A percentile compares a stretch with the other conserved stretches of the same genome.
These are phyloP conservation scores for Pythium pyrilobum DNA, from an alignment of 352 stramenopile species.

Conservation along the genomic window DNA sequence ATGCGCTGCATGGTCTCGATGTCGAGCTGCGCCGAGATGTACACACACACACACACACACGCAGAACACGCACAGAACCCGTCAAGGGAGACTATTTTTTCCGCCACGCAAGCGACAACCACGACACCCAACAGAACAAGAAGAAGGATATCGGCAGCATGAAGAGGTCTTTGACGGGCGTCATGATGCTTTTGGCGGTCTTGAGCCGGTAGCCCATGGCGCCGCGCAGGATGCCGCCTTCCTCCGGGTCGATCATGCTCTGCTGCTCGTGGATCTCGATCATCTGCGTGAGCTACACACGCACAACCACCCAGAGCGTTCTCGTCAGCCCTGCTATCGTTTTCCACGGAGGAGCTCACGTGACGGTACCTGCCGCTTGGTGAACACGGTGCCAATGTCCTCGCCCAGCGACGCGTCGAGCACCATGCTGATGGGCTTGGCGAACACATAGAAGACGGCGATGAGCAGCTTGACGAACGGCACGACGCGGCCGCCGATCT, in stretches of 20 bases:
- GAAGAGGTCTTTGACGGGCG: constrained; percentile 90
- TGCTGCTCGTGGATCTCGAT: constrained; percentile 96
- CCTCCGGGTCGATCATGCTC: constrained; percentile 91
- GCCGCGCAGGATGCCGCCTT: constrained; percentile 91
- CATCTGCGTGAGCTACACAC: constrained; percentile 89
- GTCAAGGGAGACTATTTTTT: constrained; percentile 49
- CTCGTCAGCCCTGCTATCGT: no score
- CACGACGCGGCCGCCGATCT: constrained; percentile 69
- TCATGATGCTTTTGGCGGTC: constrained; percentile 93
- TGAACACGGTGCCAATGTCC: constrained; percentile 96
- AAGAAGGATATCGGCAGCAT: constrained; percentile 75
- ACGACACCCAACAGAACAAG: neutral
- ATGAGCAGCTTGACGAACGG: constrained; percentile 94
- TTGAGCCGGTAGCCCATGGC: constrained; percentile 94
- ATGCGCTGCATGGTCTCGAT: constrained; percentile 90
- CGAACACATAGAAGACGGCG: constrained; percentile 90
- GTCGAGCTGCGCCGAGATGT: constrained; percentile 41
- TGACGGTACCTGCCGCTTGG: constrained; percentile 50
- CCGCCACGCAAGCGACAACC: constrained; percentile 26
- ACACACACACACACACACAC: neutral
- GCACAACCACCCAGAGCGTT: neutral
- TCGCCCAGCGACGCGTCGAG: constrained; percentile 91
- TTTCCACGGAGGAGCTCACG: no score
- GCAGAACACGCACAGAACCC: no score
- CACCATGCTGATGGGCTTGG: constrained; percentile 90